Base-by-base conservation (phyloP, 345 rosid genomes). In the Citrus hindsii region DNA sequence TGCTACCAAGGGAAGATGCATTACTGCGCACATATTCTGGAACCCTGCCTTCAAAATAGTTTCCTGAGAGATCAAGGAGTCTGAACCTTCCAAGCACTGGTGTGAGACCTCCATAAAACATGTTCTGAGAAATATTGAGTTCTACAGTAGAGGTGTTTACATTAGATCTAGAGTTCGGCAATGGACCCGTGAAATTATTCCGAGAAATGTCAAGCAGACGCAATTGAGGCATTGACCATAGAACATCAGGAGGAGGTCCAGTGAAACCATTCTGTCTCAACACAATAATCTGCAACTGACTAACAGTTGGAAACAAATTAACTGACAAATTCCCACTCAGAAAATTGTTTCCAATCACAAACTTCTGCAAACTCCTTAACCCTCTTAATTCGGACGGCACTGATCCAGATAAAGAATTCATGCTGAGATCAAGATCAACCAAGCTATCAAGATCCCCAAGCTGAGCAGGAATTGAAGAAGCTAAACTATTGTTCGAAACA, bases 31-130 rank as follows among this genome's bases (percentile, higher is more conserved):
- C 84, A 82, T 85, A 92, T 25, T 87, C 88, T 1, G 95, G 98
- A 89, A 94, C 89, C 81, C 63, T 81, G 67, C 99, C 99, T 77
- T 94, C 82, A 37, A 97, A 93, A 79, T 90, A 97, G 70, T 97
- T 97, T 70, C 89, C 89, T 5, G 97, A 91, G 80, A 97, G 84
- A 80, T 93, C 85, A 59, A 79, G 64, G 6, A 30, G 75, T 24
- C 73, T 64, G 79, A 92, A 97, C 84, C 90, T 90, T 78, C 78
- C 58, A 9, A 93, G 87, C 33, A 84, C 51, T 18, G 76, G 83
- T 35, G 83, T 86, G 62, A 94, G 93, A 82, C 74, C 81, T 58
- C 98, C 98, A 64, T 87, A 97, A 72, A 97, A 92, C 82, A 78
- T 75, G 83, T 97, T 97, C 27, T 67, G 75, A n/a, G 99, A 97